Conservation (phyloP, 805 yeast species). For the Saccharomycopsis guyanensis region DNA sequence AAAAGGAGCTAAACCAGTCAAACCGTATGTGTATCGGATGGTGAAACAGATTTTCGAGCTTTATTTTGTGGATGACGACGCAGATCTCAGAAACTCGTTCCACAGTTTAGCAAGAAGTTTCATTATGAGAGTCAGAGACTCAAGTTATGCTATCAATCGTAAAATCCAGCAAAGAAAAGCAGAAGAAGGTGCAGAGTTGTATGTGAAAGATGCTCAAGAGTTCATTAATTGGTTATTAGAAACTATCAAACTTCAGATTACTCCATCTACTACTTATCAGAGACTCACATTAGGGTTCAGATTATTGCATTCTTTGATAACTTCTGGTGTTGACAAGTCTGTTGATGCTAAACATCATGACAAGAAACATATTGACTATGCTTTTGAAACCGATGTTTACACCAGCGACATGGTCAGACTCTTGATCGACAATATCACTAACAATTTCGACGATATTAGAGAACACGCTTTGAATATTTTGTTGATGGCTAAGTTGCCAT, state of each 20-base stretch:
- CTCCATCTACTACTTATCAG: slow-evolving; percentile 54
- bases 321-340: slow-evolving; percentile 48
- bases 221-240: slow-evolving; percentile 37
- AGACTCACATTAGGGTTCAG: slow-evolving; percentile 42
- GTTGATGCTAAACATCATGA: slow-evolving; percentile 32
- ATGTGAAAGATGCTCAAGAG: slow-evolving; percentile 22
- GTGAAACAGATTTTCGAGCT: slow-evolving; percentile 39
- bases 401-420: slow-evolving; percentile 34
- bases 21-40: slow-evolving; percentile 35
- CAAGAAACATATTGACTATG: slow-evolving; percentile 40
- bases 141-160: slow-evolving; percentile 50
- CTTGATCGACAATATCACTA: slow-evolving; percentile 54
- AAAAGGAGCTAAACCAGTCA: slow-evolving; percentile 53
- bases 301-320: slow-evolving; percentile 38
- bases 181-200: background rate
- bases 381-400: slow-evolving; percentile 40
- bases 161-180: slow-evolving; percentile 35
- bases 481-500: slow-evolving; percentile 33
- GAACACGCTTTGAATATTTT: slow-evolving; percentile 40
- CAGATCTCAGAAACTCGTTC: slow-evolving; percentile 63
- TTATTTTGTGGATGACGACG: slow-evolving; percentile 55
- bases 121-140: slow-evolving; percentile 58
- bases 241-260: slow-evolving; percentile 33
- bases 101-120: slow-evolving; percentile 55
- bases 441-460: slow-evolving; percentile 76